phyloP scores from a whole-genome alignment of 495 filamentous ascomycete genomes.

The Daldinia concentrica region DNA sequence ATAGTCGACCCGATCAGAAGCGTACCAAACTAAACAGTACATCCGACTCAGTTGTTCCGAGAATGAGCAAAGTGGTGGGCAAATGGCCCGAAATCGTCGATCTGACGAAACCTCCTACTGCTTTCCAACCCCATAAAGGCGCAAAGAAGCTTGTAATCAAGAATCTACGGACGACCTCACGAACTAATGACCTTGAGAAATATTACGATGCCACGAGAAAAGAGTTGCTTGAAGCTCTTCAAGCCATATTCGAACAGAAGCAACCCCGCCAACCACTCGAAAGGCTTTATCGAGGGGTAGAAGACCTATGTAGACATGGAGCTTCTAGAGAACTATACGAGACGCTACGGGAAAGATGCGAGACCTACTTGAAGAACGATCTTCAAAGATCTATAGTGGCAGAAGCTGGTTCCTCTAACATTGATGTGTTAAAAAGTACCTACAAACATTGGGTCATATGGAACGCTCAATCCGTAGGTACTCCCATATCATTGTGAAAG shows the following conservation, averaged over 20 bases:
- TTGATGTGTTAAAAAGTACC: conserved; percentile 71
- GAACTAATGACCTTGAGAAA: conserved; percentile 48
- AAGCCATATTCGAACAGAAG: conserved; percentile 71
- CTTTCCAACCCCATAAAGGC: conserved; percentile 66
- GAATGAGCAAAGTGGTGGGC: conserved; percentile 48
- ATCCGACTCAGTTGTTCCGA: conserved; percentile 14
- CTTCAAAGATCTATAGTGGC: conserved; percentile 62
- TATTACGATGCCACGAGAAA: conserved; percentile 78
- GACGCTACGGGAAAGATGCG: conserved; percentile 69
- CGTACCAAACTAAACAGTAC: conserved; percentile 25
- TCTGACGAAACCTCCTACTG: conserved; percentile 47
- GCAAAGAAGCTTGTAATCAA: conserved; percentile 88
- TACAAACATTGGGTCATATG: conserved; percentile 79
- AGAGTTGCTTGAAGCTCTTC: conserved; percentile 76
- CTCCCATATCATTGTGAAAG: conserved; percentile 6
- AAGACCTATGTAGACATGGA: conserved; percentile 85
- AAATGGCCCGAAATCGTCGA: conserved; percentile 55
- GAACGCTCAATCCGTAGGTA: conserved; percentile 74
- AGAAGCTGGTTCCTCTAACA: conserved; percentile 60
- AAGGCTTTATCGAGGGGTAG: conserved; percentile 86
- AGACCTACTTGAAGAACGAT: conserved; percentile 55
- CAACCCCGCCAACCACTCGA: conserved; percentile 76
- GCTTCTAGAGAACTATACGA: conserved; percentile 71
- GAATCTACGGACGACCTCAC: conserved; percentile 75
- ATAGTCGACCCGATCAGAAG: conserved; percentile 23